Conservation (phyloP, 164 flowering plant genomes). For the Nymphaea thermarum region DNA sequence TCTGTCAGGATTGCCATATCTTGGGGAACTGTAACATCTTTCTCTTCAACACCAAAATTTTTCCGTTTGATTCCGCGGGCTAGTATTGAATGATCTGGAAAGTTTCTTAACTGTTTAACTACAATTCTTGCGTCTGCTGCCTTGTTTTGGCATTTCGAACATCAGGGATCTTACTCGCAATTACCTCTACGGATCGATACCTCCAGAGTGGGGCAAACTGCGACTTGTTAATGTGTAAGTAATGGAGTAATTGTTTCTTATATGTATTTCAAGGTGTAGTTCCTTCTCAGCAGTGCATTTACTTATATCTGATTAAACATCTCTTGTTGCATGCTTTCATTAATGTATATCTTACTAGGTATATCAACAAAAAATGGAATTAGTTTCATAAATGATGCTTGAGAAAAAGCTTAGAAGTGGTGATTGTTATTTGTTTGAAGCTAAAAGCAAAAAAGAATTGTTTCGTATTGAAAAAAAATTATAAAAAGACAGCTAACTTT, state of each 20-base stretch:
- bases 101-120: no score
- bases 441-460: no score
- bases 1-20: background rate
- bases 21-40: background rate
- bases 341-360: background rate
- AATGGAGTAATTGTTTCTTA: background rate
- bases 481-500: no score
- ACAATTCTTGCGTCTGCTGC: no score
- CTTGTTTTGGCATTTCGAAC: background rate
- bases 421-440: no score
- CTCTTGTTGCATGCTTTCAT: background rate
- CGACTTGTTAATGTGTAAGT: background rate
- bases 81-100: no score
- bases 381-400: no score
- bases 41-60: background rate
- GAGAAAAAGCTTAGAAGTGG: no score
- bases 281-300: no score
- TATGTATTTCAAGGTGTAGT: no score
- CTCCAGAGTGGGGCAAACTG: background rate
- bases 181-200: background rate
- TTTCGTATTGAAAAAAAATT: no score
- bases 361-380: background rate
- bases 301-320: background rate
- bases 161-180: background rate
- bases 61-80: background rate